A percentile compares a stretch with the other conserved stretches of the same genome.
Conservation (phyloP, 495 filamentous ascomycete genomes). For the Aspergillus diversus region DNA sequence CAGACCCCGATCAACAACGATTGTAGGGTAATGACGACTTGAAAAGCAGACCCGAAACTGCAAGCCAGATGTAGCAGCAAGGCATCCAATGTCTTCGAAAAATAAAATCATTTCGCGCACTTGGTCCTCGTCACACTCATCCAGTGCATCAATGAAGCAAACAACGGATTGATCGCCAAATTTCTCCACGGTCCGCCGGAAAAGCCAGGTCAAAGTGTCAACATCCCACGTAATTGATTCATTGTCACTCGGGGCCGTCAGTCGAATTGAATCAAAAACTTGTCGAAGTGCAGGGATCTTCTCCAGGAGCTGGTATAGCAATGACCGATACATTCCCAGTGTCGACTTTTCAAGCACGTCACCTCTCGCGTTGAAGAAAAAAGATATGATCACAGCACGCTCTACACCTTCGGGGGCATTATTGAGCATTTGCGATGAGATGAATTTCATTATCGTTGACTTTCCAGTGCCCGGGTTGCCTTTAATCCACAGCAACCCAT, state of each 20-base stretch:
- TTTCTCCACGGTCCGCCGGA: too few species aligned
- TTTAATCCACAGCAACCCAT: not conserved
- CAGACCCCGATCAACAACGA: conserved; percentile 38
- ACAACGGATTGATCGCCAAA: too few species aligned
- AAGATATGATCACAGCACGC: not conserved
- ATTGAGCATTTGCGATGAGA: not conserved
- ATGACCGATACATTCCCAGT: conserved; percentile 58
- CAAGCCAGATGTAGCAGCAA: conserved; percentile 17
- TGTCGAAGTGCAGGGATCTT: conserved; percentile 27
- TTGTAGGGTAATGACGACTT: conserved; percentile 54
- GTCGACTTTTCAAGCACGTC: not conserved
- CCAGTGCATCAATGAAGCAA: conserved; percentile 43
- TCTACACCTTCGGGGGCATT: not conserved
- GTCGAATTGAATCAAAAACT: conserved; percentile 20
- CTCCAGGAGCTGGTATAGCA: conserved; percentile 40
- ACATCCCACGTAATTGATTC: conserved; percentile 4
- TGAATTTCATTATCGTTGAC: not conserved
- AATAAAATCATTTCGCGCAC: conserved; percentile 38
- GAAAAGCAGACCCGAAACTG: conserved; percentile 43
- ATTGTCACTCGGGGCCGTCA: not conserved
- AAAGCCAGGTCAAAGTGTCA: conserved; percentile 21
- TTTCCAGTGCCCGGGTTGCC: not conserved
- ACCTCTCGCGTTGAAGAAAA: not conserved
- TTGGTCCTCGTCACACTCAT: conserved; percentile 40
- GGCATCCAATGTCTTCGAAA: conserved; percentile 37